Evolutionary conservation across 257 asterid species (phyloP).

Genomic region (Capsicum pubescens): DNA sequence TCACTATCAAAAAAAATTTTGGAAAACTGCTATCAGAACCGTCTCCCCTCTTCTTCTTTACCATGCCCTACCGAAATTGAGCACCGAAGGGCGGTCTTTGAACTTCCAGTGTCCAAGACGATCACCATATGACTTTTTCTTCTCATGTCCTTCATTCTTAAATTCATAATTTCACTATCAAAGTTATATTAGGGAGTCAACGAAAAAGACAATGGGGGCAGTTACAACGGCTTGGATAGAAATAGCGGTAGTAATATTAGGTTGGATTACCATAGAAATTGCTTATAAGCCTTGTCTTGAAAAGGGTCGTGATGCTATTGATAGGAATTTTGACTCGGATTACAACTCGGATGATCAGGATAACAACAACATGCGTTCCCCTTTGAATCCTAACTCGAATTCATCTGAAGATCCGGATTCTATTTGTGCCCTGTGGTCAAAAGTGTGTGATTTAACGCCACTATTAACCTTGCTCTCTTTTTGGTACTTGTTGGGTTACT

Average conservation of each 20-base stretch:
- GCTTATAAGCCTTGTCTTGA: slow-evolving; percentile 97
- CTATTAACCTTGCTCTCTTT: no score
- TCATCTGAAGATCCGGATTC: slow-evolving; percentile 31
- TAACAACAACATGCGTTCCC: slow-evolving; percentile 50
- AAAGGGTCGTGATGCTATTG: slow-evolving; percentile 83
- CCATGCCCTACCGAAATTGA: no score
- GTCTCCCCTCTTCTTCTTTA: no score
- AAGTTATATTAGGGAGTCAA: not conserved
- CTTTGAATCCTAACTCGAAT: slow-evolving; percentile 53
- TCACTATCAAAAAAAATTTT: no score
- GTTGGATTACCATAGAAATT: slow-evolving; percentile 83
- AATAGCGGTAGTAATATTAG: slow-evolving; percentile 69
- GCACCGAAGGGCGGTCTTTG: no score
- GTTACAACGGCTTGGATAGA: slow-evolving; percentile 81
- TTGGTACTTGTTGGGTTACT: no score
- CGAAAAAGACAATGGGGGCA: slow-evolving; percentile 28
- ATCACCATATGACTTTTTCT: no score
- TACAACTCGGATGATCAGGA: slow-evolving; percentile 76
- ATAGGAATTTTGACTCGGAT: slow-evolving; percentile 81
- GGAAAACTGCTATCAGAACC: no score
- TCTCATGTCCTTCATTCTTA: not conserved
- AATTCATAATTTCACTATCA: not conserved
- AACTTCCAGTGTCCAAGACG: no score
- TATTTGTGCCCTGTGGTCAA: slow-evolving; percentile 43
- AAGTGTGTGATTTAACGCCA: slow-evolving; percentile 40